Evolutionary conservation across 129 eudicot genomes (phyloP).

Genomic region (Oenanthe sinensis): DNA sequence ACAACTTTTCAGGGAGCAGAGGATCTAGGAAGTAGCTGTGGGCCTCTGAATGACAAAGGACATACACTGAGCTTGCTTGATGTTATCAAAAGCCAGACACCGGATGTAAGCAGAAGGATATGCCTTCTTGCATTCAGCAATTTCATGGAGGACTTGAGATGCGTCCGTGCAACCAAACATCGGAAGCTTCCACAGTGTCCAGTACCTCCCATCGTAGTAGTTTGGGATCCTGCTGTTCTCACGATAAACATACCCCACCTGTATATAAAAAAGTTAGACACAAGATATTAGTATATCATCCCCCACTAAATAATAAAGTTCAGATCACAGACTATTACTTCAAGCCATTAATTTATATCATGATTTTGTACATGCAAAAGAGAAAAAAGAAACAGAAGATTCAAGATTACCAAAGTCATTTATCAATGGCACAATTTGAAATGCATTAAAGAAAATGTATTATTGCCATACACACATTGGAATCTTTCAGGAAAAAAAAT

Average conservation of each 20-base stretch:
- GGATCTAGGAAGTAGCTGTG: constrained; percentile 11
- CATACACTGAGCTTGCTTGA: constrained; percentile 53
- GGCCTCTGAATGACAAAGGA: constrained; percentile 55
- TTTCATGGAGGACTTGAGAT: constrained; percentile 48
- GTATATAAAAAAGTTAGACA: background rate
- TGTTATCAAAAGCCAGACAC: constrained; percentile 56
- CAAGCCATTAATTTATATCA: background rate
- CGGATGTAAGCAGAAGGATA: constrained; percentile 57
- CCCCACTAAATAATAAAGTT: background rate
- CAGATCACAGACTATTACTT: background rate
- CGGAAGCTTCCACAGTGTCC: constrained; percentile 67
- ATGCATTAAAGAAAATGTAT: background rate
- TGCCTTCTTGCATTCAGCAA: constrained; percentile 45
- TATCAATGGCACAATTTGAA: background rate
- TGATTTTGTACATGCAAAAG: background rate
- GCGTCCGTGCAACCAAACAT: constrained; percentile 62
- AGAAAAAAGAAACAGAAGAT: background rate
- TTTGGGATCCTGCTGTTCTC: constrained; percentile 48
- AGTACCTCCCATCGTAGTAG: constrained; percentile 64
- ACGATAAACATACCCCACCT: constrained; percentile 46
- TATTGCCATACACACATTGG: background rate
- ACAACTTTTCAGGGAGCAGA: background rate
- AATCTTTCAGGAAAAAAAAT: no score
- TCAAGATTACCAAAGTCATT: no score
- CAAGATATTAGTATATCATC: background rate